Base-by-base conservation (phyloP, 2,329 filamentous ascomycete genomes). In the Lasiodiplodia theobromae region DNA sequence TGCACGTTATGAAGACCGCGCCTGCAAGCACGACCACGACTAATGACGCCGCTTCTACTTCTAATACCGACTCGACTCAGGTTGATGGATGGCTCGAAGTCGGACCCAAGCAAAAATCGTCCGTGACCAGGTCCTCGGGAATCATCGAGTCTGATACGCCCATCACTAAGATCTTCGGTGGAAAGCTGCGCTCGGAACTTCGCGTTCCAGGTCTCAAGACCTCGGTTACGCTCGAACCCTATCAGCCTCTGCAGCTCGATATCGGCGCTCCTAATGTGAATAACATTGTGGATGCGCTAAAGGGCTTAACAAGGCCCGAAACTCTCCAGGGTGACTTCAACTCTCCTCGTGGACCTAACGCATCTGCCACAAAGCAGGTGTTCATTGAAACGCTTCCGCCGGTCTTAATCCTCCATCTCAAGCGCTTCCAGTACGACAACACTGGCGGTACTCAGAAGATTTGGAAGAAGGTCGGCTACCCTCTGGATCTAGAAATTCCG, bases 401-500 rank as follows among this genome's bases (percentile, higher is more conserved):
- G 0, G 92, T 98, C 4, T 87, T 99, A 14, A 97, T 98, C 66
- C 86, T 99, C 10, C 96, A 99, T 77, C 86, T 99, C 52, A 99
- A 99, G 83, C 93, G 96, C 54, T 99, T 99, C 85, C 93, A 97
- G 75, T 98, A 97, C 74, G 94, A 98, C 75, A 92, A 90, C 70
- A 88, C 91, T 69, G 92, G 91, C 54, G 94, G 94, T 28, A 97
- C 94, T 0, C 91, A 97, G 75, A 99, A 99, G 85, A 97, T 98
- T 71, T 97, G 95, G 93, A 99, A 98, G 84, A 97, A 95, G 83
- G 86, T 99, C 69, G 95, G 94, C 23, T 99, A 99, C 76, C 96
- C 96, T 0, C 84, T 99, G 34, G 94, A 98, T 75, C 86, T 99
- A 63, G 95, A 98, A 77, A 93, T 99, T 71, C 96, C 96, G 0